Base-by-base conservation (phyloP, 148 eudicot species). In the Vaccinium vitisidaea region DNA sequence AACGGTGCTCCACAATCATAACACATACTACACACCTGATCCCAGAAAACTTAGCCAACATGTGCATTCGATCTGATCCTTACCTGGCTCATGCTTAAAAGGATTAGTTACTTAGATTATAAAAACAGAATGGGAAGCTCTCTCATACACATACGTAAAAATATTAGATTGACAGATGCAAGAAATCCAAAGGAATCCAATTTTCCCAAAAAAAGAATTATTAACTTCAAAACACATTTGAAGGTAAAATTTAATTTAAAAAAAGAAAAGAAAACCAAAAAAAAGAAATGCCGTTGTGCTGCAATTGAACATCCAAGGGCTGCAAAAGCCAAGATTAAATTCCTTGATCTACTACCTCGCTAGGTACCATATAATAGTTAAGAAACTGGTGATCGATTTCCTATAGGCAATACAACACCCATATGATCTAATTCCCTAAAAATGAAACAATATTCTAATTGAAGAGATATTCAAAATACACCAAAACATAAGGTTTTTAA, bases 1-100 rank as follows among this genome's bases (percentile, higher is more conserved):
- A 83, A 85, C 46, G 67, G 55, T 49, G 59, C 75, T 36, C 78
- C 82, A 80, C 87, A 86, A 79, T 69, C 76, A 82, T 76, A 93
- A 86, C 90, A 87, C 90, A 86, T 85, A 87, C 89, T 85, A 85
- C 73, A 49, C 93, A 87, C 87, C 84, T 65, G 69, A 63, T 75
- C 82, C 21, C 87, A 85, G 50, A 46, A 78, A 70, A 77, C 36
- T 39, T 83, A 67, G 6, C 63, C 56, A 75, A 67, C 77, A 85
- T 73, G 79, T 30, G 43, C 53, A 74, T 58, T 85, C 80, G 43
- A 71, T 54, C 53, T 71, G 75, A 69, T 67, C 84, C 13, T 59
- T 48, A 48, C 49, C 43, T 25, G 49, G 77, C 15, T 50, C 77
- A 25, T 18, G 5, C 25, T 49, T 46, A 65, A 65, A 81, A 65